A percentile compares a stretch with the other conserved stretches of the same genome.
Evolutionary conservation across 345 rosid genomes (phyloP).

Genomic region (Sisymbrium irio): DNA sequence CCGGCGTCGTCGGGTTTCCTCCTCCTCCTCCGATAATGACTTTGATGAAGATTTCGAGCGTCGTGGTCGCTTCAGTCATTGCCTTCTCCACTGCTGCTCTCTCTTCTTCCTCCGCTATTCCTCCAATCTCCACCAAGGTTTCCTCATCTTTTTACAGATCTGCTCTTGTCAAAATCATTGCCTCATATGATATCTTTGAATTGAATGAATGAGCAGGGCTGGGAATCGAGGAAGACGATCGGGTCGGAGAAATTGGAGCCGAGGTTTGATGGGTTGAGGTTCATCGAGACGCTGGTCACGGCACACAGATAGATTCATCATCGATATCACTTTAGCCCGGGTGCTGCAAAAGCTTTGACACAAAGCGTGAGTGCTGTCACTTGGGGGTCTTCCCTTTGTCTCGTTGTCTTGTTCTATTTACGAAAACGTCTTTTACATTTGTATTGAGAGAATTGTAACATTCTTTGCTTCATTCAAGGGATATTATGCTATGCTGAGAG

Average conservation of each 20-base stretch:
- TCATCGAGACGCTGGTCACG: slow-evolving; percentile 85
- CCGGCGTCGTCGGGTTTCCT: slow-evolving; percentile 33
- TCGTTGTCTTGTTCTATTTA: not conserved
- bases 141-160: slow-evolving; percentile 12
- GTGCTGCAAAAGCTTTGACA: slow-evolving; percentile 26
- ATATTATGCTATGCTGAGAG: not conserved
- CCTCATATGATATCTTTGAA: not conserved
- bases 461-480: slow-evolving; percentile 6
- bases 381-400: not conserved
- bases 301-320: slow-evolving; percentile 61
- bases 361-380: slow-evolving; percentile 35
- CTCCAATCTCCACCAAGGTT: slow-evolving; percentile 25
- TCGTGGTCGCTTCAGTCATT: slow-evolving; percentile 28
- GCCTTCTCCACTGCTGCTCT: slow-evolving; percentile 27
- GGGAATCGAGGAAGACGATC: slow-evolving; percentile 32
- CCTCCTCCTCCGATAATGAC: not conserved
- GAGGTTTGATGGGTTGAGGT: slow-evolving; percentile 75
- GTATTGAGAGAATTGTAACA: slow-evolving; percentile 1
- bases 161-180: not conserved
- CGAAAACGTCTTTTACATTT: not conserved
- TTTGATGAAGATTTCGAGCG: slow-evolving; percentile 23
- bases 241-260: slow-evolving; percentile 61
- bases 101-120: slow-evolving; percentile 25
- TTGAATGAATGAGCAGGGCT: slow-evolving; percentile 24
- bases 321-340: not conserved